Evolutionary conservation across 75 land plant species (phyloP), one percentile per base, ranked within the genome.

Genomic region (Picea glauca): DNA sequence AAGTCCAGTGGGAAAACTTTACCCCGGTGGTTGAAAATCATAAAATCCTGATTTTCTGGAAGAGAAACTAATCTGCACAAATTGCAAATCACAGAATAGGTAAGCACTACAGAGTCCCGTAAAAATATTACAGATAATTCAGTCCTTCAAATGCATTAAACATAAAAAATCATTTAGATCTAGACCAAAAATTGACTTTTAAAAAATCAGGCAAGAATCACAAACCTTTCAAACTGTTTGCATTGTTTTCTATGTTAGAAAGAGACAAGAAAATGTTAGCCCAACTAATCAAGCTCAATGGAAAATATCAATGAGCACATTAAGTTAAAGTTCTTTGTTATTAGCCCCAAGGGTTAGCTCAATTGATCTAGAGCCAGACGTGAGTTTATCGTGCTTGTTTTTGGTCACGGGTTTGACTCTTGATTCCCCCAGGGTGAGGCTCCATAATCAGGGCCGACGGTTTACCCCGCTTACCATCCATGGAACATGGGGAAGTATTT

Each of bases 11-110:
- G 89, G 35, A 94, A 87, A 5, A 80, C 81, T 79, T 78, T 90
- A 72, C 93, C 95, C 13, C 99, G 91, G 68, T 96, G 99, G 75
- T 94, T 96, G 89, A 96, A 96, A 58, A 89, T 92, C 93, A 96
- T 96, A 82, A 89, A 96, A 68, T 94, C 99, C 21, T 85, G 60
- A 72, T 94, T 94, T 66, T 80, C 89, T 58, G 94, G 87, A 40
- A 96, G 82, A 40, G 84, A 82, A 26, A 89, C 88, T 61, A 86
- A 58, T 80, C 92, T 90, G 88, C 82, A 86, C 46, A 70, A 6
- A n/a, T 70, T 50, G 2, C n/a, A 9, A 17, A 40, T 70, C 74
- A 70, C 43, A 40, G n/a, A 20, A 43, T 43, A 3, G n/a, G 74
- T 70, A 20, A 70, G 50, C 56, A 43, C 50, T 8, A 70, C 13